Evolutionary conservation across 2,329 filamentous ascomycete species (phyloP).

Genomic region (Talaromyces sp.): DNA sequence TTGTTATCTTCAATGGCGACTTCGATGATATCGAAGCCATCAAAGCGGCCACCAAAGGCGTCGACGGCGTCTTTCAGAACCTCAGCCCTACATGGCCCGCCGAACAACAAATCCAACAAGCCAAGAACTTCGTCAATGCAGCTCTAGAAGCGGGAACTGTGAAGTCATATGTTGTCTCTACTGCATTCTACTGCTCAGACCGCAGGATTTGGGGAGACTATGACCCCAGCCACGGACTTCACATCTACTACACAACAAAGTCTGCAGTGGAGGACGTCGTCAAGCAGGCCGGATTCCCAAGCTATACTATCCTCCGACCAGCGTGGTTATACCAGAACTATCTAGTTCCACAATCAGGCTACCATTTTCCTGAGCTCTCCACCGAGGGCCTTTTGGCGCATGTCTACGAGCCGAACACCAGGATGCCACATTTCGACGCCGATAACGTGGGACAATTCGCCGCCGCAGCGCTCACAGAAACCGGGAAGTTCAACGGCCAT

Average conservation of each 20-base stretch:
- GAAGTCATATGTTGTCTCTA: not conserved
- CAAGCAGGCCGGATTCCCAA: not conserved
- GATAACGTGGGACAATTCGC: not conserved
- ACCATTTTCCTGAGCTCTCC: not conserved
- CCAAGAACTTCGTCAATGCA: not conserved
- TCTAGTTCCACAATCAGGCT: not conserved
- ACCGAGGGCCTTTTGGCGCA: not conserved
- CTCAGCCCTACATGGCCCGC: not conserved
- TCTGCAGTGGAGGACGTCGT: not conserved
- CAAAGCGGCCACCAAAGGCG: not conserved
- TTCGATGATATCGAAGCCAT: not conserved
- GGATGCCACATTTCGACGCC: not conserved
- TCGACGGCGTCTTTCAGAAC: not conserved
- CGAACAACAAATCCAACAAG: not conserved
- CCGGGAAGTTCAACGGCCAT: not conserved
- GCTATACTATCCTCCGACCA: not conserved
- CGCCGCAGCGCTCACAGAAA: not conserved
- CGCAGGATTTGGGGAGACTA: not conserved
- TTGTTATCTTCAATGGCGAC: not conserved
- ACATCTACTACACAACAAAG: not conserved
- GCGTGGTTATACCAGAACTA: not conserved
- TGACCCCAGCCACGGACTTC: not conserved
- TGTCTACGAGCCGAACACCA: not conserved
- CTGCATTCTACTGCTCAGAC: not conserved
- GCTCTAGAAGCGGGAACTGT: not conserved